Base-by-base conservation (phyloP, 805 yeast genomes). In the Candida railenensis region DNA sequence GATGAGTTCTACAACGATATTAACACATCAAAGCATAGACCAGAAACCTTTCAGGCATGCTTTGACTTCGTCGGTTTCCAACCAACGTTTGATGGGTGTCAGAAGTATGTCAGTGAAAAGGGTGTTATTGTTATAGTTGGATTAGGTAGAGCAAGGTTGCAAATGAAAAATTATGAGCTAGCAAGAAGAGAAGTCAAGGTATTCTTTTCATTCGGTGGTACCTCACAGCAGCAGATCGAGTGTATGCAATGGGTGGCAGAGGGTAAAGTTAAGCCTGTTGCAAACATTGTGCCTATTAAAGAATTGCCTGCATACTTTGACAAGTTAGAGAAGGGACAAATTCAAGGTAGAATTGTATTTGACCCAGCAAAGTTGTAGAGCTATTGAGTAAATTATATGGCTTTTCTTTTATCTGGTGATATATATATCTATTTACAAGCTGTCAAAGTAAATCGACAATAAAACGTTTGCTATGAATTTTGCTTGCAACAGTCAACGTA, bases 91-190 rank as follows among this genome's bases (percentile, higher is more conserved):
- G 62, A 63, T 42, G 43, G 37, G 20, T 62, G 65, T 38, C 67
- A 55, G 46, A 50, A 52, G 14, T 76, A 59, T 48, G 67, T 70
- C 22, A 63, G 58, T 19, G 36, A 52, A 7, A 54, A 57, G 7
- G 81, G 81, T 3, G 65, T 59, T 37, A 65, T 76, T 28, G 58
- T 71, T 19, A 65, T 73, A 52, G 66, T 75, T 5, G 81, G 81
- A 1, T 58, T 77, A 48, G 78, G 75, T 1, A 57, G 56, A 28
- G 55, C 59, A 43, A 61, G 63, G 38, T 50, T 74, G 16, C 41
- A 42, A 3, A 48, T 73, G 34, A 58, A 58, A 34, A 67, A 70
- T 46, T 68, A 55, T 48, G 63, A 63, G 3, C 53, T 74, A 45
- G 75, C 76, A 12, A 48, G 70, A 40, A 62, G 75, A 47, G 80